Conservation (phyloP, 2,329 filamentous ascomycete genomes). For the Zelopaecilomyces penicillatus region DNA sequence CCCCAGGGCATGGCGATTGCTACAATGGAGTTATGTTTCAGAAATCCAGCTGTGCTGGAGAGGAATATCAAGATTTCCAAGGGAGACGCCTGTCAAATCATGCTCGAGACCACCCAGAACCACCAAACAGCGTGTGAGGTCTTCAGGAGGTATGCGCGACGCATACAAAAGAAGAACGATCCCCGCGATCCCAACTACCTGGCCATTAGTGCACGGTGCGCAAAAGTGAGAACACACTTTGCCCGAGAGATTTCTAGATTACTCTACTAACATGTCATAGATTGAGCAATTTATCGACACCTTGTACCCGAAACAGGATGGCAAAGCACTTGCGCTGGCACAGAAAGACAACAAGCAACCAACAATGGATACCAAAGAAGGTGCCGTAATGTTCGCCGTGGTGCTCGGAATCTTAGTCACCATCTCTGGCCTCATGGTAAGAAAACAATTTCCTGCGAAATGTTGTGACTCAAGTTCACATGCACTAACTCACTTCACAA, state of each 20-base stretch:
- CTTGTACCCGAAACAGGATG: slow-evolving; percentile 78
- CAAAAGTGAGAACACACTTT: slow-evolving; percentile 51
- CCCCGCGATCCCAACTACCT: slow-evolving; percentile 88
- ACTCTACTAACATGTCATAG: slow-evolving; percentile 33
- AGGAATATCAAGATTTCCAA: slow-evolving; percentile 95
- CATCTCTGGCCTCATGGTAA: slow-evolving; percentile 73
- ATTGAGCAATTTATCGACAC: slow-evolving; percentile 94
- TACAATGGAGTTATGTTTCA: slow-evolving; percentile 84
- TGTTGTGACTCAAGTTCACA: no score
- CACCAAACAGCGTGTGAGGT: slow-evolving; percentile 70
- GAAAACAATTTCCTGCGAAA: slow-evolving; percentile 15
- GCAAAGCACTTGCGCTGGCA: slow-evolving; percentile 45
- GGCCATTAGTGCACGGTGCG: slow-evolving; percentile 84
- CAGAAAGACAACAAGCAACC: slow-evolving; percentile 28
- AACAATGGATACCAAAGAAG: slow-evolving; percentile 48
- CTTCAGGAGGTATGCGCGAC: slow-evolving; percentile 68
- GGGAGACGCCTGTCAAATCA: slow-evolving; percentile 82
- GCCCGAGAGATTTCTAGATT: neutral
- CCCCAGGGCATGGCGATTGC: slow-evolving; percentile 97
- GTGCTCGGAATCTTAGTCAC: slow-evolving; percentile 61
- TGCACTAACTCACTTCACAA: neutral
- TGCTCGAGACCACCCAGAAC: slow-evolving; percentile 91
- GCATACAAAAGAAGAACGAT: slow-evolving; percentile 89
- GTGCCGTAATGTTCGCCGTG: slow-evolving; percentile 55
- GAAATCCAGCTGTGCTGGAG: slow-evolving; percentile 78